These are phyloP conservation scores for Pichia inconspicua DNA, from an alignment of 1,139 yeast species.

Conservation along the genomic window DNA sequence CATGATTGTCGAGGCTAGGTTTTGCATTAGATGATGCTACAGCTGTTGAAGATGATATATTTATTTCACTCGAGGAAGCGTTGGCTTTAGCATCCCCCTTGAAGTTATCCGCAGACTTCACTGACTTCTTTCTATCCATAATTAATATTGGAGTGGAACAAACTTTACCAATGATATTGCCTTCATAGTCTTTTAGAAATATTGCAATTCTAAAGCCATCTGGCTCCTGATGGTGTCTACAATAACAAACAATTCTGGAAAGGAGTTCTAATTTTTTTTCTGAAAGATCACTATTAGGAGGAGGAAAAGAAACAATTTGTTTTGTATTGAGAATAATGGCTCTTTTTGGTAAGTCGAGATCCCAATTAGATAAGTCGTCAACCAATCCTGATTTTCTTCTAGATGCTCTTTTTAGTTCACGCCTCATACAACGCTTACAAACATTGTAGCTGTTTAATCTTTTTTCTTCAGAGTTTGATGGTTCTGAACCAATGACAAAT, in stretches of 20 bases:
- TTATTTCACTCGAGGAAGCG: conserved; percentile 54
- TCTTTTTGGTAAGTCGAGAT: conserved; percentile 63
- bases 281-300: conserved; percentile 38
- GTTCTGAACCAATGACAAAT: conserved; percentile 46
- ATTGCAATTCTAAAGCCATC: conserved; percentile 73
- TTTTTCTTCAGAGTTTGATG: conserved; percentile 10
- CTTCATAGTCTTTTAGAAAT: conserved; percentile 53
- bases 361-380: conserved; percentile 69
- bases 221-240: conserved; percentile 85
- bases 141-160: conserved; percentile 73
- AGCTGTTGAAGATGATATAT: conserved; percentile 19
- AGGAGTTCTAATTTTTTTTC: conserved; percentile 58
- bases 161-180: conserved; percentile 63
- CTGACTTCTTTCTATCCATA: conserved; percentile 78
- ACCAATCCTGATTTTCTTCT: conserved; percentile 66
- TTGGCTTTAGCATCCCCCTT: conserved; percentile 31
- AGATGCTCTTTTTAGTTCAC: conserved; percentile 90
- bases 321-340: conserved; percentile 88
- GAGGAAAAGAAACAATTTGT: conserved; percentile 72
- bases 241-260: conserved; percentile 87
- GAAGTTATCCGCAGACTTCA: conserved; percentile 1
- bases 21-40: conserved; percentile 3
- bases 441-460: conserved; percentile 46
- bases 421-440: conserved; percentile 78
- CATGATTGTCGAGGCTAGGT: not conserved